Evolutionary conservation across 139 green algal species (phyloP).

Genomic region (Haematococcus lacustris): DNA sequence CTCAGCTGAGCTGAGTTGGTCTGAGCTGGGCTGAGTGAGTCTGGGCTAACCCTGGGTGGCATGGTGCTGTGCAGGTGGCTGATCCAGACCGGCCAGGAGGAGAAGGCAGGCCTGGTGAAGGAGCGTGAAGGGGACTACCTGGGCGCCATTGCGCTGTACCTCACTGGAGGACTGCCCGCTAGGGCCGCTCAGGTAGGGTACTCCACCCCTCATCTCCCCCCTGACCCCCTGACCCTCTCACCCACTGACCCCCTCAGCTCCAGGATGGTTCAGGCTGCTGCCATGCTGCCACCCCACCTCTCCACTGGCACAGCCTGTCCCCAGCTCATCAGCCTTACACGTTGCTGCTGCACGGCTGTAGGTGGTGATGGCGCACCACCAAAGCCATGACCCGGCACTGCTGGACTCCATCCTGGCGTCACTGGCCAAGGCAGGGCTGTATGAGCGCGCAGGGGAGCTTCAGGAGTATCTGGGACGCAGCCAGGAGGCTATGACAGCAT

Average conservation of each 20-base stretch:
- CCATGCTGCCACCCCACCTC: no score
- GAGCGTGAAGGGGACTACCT: slow-evolving; percentile 64
- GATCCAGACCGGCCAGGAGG: slow-evolving; percentile 56
- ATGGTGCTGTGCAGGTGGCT: slow-evolving; percentile 34
- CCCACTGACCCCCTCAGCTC: no score
- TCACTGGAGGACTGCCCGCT: slow-evolving; percentile 64
- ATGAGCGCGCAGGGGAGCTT: slow-evolving; percentile 63
- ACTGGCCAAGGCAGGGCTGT: slow-evolving; percentile 49
- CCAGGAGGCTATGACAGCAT: slow-evolving; percentile 3
- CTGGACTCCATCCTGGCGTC: slow-evolving; percentile 49
- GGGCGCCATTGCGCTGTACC: slow-evolving; percentile 69
- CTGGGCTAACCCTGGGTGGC: neutral
- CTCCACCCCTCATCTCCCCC: no score
- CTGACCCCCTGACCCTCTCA: no score
- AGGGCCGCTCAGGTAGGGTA: slow-evolving; percentile 53
- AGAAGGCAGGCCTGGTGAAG: slow-evolving; percentile 55
- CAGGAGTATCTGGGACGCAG: slow-evolving; percentile 50
- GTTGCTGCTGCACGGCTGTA: slow-evolving; percentile 7
- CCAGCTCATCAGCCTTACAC: no score
- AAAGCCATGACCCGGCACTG: slow-evolving; percentile 39
- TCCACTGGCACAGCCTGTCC: no score
- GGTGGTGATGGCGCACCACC: slow-evolving; percentile 29
- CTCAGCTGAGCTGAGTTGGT: neutral
- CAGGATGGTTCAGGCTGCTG: no score
- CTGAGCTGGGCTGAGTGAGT: no score